These are phyloP conservation scores for Alloteropsis semialata DNA, from an alignment of 176 grass and related monocot species.

Conservation along the genomic window DNA sequence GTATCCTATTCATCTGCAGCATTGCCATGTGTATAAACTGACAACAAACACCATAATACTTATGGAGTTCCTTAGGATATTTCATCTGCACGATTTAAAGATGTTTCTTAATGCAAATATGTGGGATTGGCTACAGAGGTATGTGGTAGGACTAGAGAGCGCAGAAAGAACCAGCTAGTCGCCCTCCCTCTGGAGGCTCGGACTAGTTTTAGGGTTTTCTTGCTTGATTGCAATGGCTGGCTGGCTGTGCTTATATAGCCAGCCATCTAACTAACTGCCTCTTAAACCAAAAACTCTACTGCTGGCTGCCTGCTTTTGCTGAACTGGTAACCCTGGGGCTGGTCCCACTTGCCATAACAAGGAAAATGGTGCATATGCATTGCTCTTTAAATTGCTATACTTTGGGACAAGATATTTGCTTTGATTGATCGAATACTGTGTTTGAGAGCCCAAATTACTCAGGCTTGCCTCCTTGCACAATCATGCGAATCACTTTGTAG, in stretches of 20 bases:
- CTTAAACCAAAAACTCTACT: too few species aligned
- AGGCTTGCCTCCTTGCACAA: not conserved
- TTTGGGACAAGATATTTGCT: not conserved
- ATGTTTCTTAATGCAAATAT: not conserved
- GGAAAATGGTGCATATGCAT: not conserved
- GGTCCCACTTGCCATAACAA: not conserved
- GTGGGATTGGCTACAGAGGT: too few species aligned
- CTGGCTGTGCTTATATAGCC: too few species aligned
- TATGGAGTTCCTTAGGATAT: not conserved
- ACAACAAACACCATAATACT: not conserved
- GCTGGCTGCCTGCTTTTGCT: too few species aligned
- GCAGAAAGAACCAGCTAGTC: too few species aligned
- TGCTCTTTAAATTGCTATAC: not conserved
- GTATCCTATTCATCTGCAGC: not conserved
- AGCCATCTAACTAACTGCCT: too few species aligned
- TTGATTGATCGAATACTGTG: not conserved
- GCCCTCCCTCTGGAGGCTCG: too few species aligned
- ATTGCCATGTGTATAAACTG: not conserved
- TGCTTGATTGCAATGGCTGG: too few species aligned
- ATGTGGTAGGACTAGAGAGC: too few species aligned
- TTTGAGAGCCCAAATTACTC: not conserved
- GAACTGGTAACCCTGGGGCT: too few species aligned
- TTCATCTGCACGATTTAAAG: not conserved
- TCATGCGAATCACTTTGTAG: constrained; percentile 1
- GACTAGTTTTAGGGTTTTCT: too few species aligned